Conservation (phyloP, 2,329 filamentous ascomycete genomes). For the Elsinoe perseae region DNA sequence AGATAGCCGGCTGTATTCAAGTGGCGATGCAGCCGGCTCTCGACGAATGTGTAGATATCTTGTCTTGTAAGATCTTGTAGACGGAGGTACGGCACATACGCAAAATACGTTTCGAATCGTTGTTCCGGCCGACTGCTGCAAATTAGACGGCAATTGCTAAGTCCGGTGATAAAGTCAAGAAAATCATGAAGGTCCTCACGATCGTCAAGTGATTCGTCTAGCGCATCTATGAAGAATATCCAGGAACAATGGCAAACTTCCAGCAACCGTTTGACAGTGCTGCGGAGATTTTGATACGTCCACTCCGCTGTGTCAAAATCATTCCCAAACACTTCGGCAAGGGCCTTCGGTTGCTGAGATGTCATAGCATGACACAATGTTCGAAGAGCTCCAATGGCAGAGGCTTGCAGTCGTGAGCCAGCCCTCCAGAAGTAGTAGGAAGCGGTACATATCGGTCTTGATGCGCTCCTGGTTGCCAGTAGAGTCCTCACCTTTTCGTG, state of each 20-base stretch:
- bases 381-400: not conserved
- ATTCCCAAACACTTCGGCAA: not conserved
- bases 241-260: not conserved
- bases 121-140: not conserved
- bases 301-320: not conserved
- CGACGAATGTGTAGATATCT: not conserved
- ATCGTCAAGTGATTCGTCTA: not conserved
- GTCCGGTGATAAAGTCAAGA: not conserved
- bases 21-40: not conserved
- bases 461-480: not conserved
- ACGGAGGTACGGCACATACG: not conserved
- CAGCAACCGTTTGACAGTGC: not conserved
- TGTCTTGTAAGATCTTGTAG: not conserved
- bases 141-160: not conserved
- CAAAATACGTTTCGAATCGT: not conserved
- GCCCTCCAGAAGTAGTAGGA: constrained; percentile 1
- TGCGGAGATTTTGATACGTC: not conserved
- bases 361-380: not conserved
- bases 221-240: not conserved
- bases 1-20: not conserved
- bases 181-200: not conserved
- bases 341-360: not conserved
- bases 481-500: not conserved
- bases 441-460: not conserved
- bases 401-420: not conserved